Evolutionary conservation across 306 rosid genomes (phyloP).

Genomic region (Vigna unguiculata): DNA sequence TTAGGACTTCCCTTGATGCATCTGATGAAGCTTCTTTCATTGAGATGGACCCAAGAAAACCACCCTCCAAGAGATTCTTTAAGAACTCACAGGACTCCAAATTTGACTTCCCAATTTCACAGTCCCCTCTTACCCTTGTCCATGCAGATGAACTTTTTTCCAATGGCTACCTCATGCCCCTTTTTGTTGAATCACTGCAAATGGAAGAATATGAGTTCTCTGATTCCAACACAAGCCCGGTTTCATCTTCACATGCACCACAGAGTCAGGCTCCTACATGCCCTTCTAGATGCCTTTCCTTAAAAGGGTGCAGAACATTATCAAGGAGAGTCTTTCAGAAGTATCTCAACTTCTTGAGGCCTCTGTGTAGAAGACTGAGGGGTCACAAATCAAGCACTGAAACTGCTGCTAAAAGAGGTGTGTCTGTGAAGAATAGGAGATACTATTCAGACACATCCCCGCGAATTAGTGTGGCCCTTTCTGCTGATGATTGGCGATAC

Average conservation of each 20-base stretch:
- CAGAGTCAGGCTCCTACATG: constrained; percentile 42
- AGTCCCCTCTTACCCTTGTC: constrained; percentile 70
- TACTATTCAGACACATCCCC: constrained; percentile 73
- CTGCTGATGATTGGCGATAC: constrained; percentile 84
- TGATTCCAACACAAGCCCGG: constrained; percentile 48
- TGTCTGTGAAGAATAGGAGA: constrained; percentile 59
- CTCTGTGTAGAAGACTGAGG: constrained; percentile 68
- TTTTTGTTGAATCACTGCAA: constrained; percentile 73
- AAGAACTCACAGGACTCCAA: constrained; percentile 79
- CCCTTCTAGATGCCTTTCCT: constrained; percentile 64
- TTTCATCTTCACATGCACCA: constrained; percentile 55
- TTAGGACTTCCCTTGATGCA: constrained; percentile 73
- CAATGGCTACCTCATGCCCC: constrained; percentile 84
- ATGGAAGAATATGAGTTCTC: constrained; percentile 62
- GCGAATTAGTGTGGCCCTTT: constrained; percentile 70
- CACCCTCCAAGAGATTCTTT: constrained; percentile 95
- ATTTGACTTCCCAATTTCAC: constrained; percentile 81
- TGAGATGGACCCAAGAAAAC: constrained; percentile 96
- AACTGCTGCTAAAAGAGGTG: constrained; percentile 56
- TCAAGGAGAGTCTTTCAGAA: constrained; percentile 73
- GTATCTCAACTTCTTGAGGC: constrained; percentile 78
- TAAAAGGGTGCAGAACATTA: constrained; percentile 73
- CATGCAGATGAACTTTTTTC: constrained; percentile 97
- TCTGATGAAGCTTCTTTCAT: constrained; percentile 94
- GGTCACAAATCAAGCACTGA: constrained; percentile 61